phyloP scores from a whole-genome alignment of 169 alveolate species.

The Amoebophrya sp. region DNA sequence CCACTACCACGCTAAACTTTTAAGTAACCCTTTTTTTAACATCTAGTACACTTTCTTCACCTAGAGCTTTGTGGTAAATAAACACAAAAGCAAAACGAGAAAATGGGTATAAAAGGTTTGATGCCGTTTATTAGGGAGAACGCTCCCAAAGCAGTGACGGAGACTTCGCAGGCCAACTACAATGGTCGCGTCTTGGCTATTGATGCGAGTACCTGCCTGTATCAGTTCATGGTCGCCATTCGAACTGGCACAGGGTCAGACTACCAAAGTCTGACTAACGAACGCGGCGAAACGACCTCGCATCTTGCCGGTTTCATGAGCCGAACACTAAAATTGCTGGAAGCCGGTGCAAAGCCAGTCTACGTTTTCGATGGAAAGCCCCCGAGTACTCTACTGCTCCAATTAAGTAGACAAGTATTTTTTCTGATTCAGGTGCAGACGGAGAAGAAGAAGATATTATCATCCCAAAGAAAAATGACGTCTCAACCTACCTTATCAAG shows the following conservation, averaged over 20 bases:
- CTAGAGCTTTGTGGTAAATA: too few relatives aligned
- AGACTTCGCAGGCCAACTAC: background rate
- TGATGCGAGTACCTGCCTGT: conserved; percentile 91
- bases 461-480: too few relatives aligned
- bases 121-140: conserved; percentile 43
- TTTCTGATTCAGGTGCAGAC: too few relatives aligned
- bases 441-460: too few relatives aligned
- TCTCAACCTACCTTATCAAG: too few relatives aligned
- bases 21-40: too few relatives aligned
- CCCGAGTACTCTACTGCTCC: conserved; percentile 81
- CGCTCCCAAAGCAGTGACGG: conserved; percentile 42
- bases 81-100: too few relatives aligned
- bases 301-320: conserved; percentile 76
- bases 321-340: conserved; percentile 68
- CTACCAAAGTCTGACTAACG: conserved; percentile 70
- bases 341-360: conserved; percentile 83
- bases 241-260: conserved; percentile 61
- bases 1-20: too few relatives aligned
- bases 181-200: conserved; percentile 64
- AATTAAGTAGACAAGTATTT: too few relatives aligned
- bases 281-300: conserved; percentile 80
- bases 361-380: conserved; percentile 97
- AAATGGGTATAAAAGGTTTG: conserved; percentile 47
- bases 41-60: too few relatives aligned
- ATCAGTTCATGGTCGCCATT: conserved; percentile 83